Percentiles rank a stretch among this genome's conserved stretches.
Conservation (phyloP, 2,329 filamentous ascomycete species). For the Penicillium sp. region DNA sequence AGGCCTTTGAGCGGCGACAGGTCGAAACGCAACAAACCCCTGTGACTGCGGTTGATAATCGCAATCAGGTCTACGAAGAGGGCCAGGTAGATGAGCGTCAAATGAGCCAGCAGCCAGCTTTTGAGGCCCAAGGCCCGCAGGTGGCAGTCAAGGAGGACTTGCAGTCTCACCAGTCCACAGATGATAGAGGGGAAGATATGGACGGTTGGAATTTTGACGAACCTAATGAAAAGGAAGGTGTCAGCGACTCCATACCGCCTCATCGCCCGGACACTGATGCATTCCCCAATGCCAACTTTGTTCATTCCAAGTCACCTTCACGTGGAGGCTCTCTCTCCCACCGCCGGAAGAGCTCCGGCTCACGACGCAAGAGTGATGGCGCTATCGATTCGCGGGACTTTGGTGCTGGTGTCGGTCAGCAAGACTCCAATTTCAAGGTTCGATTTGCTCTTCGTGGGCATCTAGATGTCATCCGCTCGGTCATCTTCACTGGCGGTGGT, state of each 20-base stretch:
- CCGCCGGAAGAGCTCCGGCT: conserved; percentile 79
- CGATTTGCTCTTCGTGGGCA: conserved; percentile 91
- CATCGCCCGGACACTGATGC: conserved; percentile 81
- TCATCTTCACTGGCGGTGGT: conserved; percentile 95
- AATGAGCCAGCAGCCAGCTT: conserved; percentile 62
- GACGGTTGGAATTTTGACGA: conserved; percentile 97
- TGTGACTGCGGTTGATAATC: conserved; percentile 58
- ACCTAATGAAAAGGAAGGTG: conserved; percentile 56
- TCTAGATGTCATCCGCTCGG: conserved; percentile 87
- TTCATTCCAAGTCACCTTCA: conserved; percentile 78
- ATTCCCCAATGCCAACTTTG: conserved; percentile 80
- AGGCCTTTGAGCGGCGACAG: conserved; percentile 46
- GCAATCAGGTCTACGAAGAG: conserved; percentile 49
- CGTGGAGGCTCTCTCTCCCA: conserved; percentile 68
- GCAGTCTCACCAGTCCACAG: conserved; percentile 46
- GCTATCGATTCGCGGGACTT: conserved; percentile 66
- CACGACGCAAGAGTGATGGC: conserved; percentile 64
- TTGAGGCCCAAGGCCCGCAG: conserved; percentile 62
- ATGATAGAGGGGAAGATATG: conserved; percentile 57
- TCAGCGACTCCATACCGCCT: conserved; percentile 54
- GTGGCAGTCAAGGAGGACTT: conserved; percentile 51
- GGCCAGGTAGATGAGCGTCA: conserved; percentile 57
- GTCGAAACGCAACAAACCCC: conserved; percentile 52
- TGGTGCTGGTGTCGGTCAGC: conserved; percentile 39
- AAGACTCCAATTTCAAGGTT: conserved; percentile 85